phyloP scores from a whole-genome alignment of 768 basidiomycete species.

The Pilatotrama ljubarskyi region DNA sequence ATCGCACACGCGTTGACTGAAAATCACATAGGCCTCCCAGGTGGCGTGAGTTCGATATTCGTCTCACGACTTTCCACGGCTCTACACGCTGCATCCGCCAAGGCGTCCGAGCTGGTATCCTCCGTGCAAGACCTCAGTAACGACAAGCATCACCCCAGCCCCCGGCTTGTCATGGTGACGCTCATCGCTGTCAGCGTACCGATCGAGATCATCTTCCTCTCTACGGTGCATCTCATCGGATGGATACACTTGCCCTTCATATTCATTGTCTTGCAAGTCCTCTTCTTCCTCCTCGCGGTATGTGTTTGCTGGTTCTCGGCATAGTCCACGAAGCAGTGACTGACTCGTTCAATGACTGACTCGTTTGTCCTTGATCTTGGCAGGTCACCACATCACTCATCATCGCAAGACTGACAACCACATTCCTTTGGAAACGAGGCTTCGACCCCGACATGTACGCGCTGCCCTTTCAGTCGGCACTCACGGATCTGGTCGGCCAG shows the following conservation, averaged over 20 bases:
- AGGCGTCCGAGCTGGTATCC: conserved; percentile 22
- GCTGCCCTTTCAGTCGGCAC: conserved; percentile 86
- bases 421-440: conserved; percentile 73
- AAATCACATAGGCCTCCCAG: conserved; percentile 64
- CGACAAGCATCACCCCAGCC: conserved; percentile 32
- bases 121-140: conserved; percentile 14
- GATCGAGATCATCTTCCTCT: conserved; percentile 73
- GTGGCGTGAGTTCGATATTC: conserved; percentile 87
- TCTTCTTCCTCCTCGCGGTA: conserved; percentile 79
- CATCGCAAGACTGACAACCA: conserved; percentile 65
- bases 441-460: conserved; percentile 93
- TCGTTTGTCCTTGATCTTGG: not conserved
- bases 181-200: conserved; percentile 79
- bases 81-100: conserved; percentile 62
- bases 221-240: conserved; percentile 60
- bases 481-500: conserved; percentile 86
- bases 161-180: conserved; percentile 60
- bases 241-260: conserved; percentile 76
- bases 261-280: conserved; percentile 66
- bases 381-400: conserved; percentile 73
- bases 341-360: no score
- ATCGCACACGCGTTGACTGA: not conserved
- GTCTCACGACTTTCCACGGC: conserved; percentile 90
- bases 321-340: no score
- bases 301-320: conserved; percentile 33